Percentiles rank a stretch among this genome's conserved stretches.
Evolutionary conservation across 2,329 filamentous ascomycete genomes (phyloP).

Genomic region (Exophiala viscosa): DNA sequence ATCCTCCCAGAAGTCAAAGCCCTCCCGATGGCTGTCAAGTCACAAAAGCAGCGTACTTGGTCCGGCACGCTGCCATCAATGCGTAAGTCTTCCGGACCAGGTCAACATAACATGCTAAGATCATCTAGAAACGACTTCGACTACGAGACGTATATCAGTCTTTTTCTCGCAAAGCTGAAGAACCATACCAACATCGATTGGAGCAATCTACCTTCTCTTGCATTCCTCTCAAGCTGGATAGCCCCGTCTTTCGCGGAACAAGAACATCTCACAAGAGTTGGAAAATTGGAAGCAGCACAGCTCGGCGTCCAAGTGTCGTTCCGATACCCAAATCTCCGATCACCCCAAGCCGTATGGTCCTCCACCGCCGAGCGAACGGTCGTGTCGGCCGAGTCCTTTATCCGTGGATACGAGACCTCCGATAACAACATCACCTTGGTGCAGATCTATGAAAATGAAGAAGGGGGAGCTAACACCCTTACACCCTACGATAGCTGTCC

Average conservation of each 20-base stretch:
- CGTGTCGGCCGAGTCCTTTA: constrained; percentile 57
- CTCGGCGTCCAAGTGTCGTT: constrained; percentile 58
- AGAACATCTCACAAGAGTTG: constrained; percentile 59
- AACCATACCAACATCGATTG: constrained; percentile 57
- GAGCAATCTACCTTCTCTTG: constrained; percentile 53
- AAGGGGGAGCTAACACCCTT: constrained; percentile 57
- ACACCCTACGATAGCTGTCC: constrained; percentile 65
- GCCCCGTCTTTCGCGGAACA: constrained; percentile 57
- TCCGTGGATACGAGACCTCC: constrained; percentile 53
- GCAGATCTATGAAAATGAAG: constrained; percentile 54
- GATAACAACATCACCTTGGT: constrained; percentile 55
- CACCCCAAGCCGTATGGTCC: constrained; percentile 58
- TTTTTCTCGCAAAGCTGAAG: constrained; percentile 55
- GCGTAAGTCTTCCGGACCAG: constrained; percentile 29
- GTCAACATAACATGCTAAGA: neutral
- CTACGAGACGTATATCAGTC: constrained; percentile 56
- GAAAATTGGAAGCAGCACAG: constrained; percentile 58
- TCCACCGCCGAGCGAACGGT: constrained; percentile 61
- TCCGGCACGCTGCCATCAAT: constrained; percentile 59
- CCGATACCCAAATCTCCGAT: constrained; percentile 53
- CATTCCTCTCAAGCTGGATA: constrained; percentile 56
- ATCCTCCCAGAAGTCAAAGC: constrained; percentile 43
- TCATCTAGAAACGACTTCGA: constrained; percentile 50
- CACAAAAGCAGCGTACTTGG: constrained; percentile 53
- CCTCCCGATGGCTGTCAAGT: constrained; percentile 51